phyloP scores from a whole-genome alignment of 2,329 filamentous ascomycete species.

The Fusarium guadeloupense region DNA sequence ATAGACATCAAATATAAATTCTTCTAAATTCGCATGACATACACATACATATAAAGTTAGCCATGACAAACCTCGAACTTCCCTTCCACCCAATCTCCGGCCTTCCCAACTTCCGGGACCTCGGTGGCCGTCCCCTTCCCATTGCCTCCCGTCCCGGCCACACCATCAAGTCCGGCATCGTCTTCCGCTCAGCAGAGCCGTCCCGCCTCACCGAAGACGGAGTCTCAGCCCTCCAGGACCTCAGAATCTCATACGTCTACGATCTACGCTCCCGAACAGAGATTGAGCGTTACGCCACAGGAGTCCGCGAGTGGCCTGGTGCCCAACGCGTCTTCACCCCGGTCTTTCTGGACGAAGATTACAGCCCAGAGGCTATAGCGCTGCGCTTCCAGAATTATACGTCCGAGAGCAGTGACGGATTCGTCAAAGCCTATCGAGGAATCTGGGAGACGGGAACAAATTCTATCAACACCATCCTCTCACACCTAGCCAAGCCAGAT shows the following conservation, averaged over 20 bases:
- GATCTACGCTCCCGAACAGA: constrained; percentile 73
- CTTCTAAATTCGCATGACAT: neutral
- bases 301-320: constrained; percentile 50
- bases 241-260: constrained; percentile 72
- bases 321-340: constrained; percentile 65
- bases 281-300: constrained; percentile 56
- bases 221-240: constrained; percentile 57
- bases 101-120: constrained; percentile 74
- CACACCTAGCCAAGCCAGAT: constrained; percentile 60
- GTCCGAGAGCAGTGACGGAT: constrained; percentile 63
- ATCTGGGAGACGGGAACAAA: constrained; percentile 65
- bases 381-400: constrained; percentile 69
- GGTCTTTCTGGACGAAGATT: constrained; percentile 70
- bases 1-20: neutral
- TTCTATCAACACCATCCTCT: constrained; percentile 63
- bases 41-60: neutral
- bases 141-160: constrained; percentile 60
- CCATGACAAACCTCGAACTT: constrained; percentile 45
- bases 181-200: constrained; percentile 77
- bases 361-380: constrained; percentile 70
- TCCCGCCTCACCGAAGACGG: constrained; percentile 65
- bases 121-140: constrained; percentile 66
- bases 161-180: constrained; percentile 63
- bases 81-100: constrained; percentile 64
- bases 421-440: constrained; percentile 69